phyloP scores from a whole-genome alignment of 495 filamentous ascomycete species.

The Hypomontagnella submonticulosa region DNA sequence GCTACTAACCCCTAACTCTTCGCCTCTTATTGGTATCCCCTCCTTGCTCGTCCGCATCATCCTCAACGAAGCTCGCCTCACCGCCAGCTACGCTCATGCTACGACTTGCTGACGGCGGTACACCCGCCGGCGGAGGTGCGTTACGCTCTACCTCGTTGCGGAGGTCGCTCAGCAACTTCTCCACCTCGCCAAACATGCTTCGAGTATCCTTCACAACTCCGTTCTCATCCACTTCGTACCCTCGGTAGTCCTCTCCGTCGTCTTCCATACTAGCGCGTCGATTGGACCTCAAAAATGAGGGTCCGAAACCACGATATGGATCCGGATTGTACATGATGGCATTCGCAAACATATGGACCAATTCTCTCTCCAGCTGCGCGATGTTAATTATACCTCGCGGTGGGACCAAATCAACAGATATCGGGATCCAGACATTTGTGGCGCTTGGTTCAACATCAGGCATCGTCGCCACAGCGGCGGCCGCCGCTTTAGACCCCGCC shows the following conservation, averaged over 20 bases:
- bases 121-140: slow-evolving; percentile 38
- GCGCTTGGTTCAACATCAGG: slow-evolving; percentile 58
- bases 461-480: slow-evolving; percentile 66
- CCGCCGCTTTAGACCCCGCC: slow-evolving; percentile 79
- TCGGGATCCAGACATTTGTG: slow-evolving; percentile 70
- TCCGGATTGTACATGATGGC: slow-evolving; percentile 97
- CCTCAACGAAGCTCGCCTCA: slow-evolving; percentile 39
- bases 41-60: slow-evolving; percentile 45
- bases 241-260: slow-evolving; percentile 57
- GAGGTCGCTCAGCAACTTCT: slow-evolving; percentile 65
- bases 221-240: slow-evolving; percentile 73
- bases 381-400: slow-evolving; percentile 94
- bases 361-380: slow-evolving; percentile 91
- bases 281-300: slow-evolving; percentile 60
- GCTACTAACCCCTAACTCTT: slow-evolving; percentile 43
- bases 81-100: slow-evolving; percentile 46
- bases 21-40: slow-evolving; percentile 45
- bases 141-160: slow-evolving; percentile 50
- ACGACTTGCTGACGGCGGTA: slow-evolving; percentile 40
- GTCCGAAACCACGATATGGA: slow-evolving; percentile 73
- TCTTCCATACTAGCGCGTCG: slow-evolving; percentile 45
- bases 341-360: slow-evolving; percentile 98
- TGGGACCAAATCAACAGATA: slow-evolving; percentile 78
- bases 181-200: slow-evolving; percentile 84
- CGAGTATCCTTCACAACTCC: slow-evolving; percentile 83